Evolutionary conservation across 768 basidiomycete genomes (phyloP), one percentile per base, ranked within the genome.

Genomic region (Chiua virens): DNA sequence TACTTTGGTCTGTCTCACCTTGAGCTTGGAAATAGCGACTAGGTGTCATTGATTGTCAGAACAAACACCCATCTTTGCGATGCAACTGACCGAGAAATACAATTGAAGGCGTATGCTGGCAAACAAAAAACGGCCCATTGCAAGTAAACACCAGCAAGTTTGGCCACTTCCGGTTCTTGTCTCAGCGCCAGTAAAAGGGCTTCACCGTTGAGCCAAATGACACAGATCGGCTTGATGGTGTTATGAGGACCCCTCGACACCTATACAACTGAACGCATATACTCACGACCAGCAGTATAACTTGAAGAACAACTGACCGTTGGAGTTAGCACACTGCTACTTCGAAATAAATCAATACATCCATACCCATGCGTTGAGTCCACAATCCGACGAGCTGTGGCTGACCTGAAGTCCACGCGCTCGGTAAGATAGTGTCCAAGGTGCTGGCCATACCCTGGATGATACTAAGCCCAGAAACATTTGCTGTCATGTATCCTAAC

Each of bases 401-500:
- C 21, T 90, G 83, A 4, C 80, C 64, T 3, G 92, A 93, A 0
- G 97, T 95, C 93, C 90, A 99, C 10, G 96, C 94, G 38, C 90
- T 82, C 0, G 97, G 96, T 3, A 98, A 80, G 64, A 99, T 79
- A 0, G 96, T 95, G 65, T 99, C 97, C 30, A 99, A 81, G 1
- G 92, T 86, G 52, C 87, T 87, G 18, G 83, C 75, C 58, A 96
- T 84, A 8, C 93, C 92, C 59, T 89, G 87, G 13, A 94, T 76
- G 48, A 96, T 83, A 56, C 87, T 89, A 32, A 73, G 54, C 27
- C 67, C 67, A 36, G 58, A 59, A 4, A 86, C 82, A 48, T 79
- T 85, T 17, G 83, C 83, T 1, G 86, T 87, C 85, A 89, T 87
- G 36, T 82, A 84, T 1, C 83, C 86, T 2, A 89, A 71, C 15